Base-by-base conservation (phyloP, 2,329 filamentous ascomycete species). In the Colletotrichum higginsianum region DNA sequence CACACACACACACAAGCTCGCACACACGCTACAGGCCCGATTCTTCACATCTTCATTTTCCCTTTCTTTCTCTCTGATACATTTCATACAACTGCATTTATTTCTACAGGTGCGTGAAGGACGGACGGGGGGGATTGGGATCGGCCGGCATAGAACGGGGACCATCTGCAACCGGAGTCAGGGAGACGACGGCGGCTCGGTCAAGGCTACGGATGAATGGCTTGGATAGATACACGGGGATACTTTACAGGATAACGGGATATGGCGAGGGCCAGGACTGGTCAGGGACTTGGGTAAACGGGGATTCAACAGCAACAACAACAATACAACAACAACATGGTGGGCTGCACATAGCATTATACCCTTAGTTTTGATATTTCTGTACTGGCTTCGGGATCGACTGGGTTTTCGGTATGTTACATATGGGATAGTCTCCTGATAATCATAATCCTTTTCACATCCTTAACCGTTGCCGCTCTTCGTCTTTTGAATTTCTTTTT, bases 261-360 rank as follows among this genome's bases (percentile, higher is more conserved):
- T 18, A 67, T 7, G 55, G 46, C 13, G 35, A 21, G 30, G 67
- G 50, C 52, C 26, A 42, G 60, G 50, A 63, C 38, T 21, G 60
- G 66, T 21, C 38, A 35, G 60, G 60, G 23, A 21, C 35, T 47
- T 9, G 66, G 63, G 30, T 40, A 58, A 26, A 63, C 44, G 52
- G 66, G 61, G 61, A 66, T 56, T 58, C 63, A 67, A 44, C 42
- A 44, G 42, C 42, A 44, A 44, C 42, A 44, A 44, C 42, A 44
- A 44, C 15, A 44, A 44, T 15, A 57, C 55, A 57, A 40, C 18
- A 40, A 23, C 5, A 53, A 52, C 49, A 71, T 72, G 61, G 66
- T 66, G 70, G 70, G 67, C 55, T 74, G 70, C 72, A 74, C 70
- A 74, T 74, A 74, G 72, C 72, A 74, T 73, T 74, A 73, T 74